Evolutionary conservation across 164 flowering plant species (phyloP).

Genomic region (Vitis riparia): DNA sequence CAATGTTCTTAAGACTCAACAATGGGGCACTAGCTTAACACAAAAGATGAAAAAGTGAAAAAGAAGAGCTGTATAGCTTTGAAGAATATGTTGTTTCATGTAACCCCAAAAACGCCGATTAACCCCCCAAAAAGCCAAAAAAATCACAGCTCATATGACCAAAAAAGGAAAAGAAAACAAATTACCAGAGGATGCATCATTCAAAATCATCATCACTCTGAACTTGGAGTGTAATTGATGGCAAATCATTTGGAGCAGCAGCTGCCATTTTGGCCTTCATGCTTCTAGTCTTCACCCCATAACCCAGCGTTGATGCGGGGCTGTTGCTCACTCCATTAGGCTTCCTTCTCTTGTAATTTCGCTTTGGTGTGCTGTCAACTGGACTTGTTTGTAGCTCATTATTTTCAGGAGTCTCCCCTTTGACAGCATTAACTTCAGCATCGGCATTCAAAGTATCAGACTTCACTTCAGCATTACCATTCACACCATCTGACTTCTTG

Average conservation of each 20-base stretch:
- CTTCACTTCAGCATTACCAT: not conserved
- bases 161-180: not conserved
- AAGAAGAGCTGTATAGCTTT: too few species aligned
- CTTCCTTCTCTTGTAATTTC: slow-evolving; percentile 18
- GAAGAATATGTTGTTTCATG: too few species aligned
- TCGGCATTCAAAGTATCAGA: not conserved
- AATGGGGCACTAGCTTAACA: too few species aligned
- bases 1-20: too few species aligned
- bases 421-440: not conserved
- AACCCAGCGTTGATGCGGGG: not conserved
- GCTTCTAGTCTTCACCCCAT: slow-evolving; percentile 20
- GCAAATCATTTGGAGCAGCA: too few species aligned
- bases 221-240: not conserved
- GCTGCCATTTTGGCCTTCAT: slow-evolving; percentile 15
- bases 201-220: not conserved
- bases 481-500: not conserved
- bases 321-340: slow-evolving; percentile 8
- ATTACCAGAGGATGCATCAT: not conserved
- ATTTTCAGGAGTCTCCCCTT: not conserved
- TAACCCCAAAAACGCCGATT: not conserved
- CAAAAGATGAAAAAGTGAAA: too few species aligned
- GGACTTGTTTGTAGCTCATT: not conserved
- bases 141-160: not conserved
- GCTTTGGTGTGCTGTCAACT: not conserved
- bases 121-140: not conserved